These are phyloP conservation scores for Trametes versicolor DNA, from an alignment of 1,284 basidiomycete species.

Conservation along the genomic window DNA sequence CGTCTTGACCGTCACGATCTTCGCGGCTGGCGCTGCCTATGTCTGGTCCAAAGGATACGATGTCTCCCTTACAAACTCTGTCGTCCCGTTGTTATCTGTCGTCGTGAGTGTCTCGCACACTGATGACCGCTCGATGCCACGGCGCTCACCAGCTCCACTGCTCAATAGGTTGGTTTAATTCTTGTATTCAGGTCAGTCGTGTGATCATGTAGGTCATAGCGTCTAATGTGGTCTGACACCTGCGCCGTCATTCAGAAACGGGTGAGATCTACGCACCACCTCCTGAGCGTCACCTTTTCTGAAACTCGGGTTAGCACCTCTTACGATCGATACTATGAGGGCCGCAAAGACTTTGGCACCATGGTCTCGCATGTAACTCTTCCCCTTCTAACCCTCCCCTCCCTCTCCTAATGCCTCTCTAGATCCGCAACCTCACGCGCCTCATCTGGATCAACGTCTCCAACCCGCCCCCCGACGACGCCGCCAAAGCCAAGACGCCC, in stretches of 20 bases:
- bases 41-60: constrained; percentile 61
- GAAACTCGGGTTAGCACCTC: constrained; percentile 61
- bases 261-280: constrained; percentile 33
- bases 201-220: constrained; percentile 8
- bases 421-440: constrained; percentile 70
- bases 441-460: constrained; percentile 85
- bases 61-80: constrained; percentile 72
- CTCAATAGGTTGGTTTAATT: constrained; percentile 71
- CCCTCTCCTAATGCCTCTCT: constrained; percentile 32
- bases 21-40: constrained; percentile 71
- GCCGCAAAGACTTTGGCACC: constrained; percentile 82
- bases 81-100: constrained; percentile 88
- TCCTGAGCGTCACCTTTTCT: not conserved
- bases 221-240: not conserved
- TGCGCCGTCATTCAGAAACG: constrained; percentile 39
- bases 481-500: constrained; percentile 60
- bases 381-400: not conserved
- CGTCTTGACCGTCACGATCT: constrained; percentile 84
- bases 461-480: constrained; percentile 64
- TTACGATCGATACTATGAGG: constrained; percentile 87
- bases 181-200: constrained; percentile 75
- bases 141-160: constrained; percentile 2
- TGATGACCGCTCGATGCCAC: not conserved
- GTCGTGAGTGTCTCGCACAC: constrained; percentile 69
- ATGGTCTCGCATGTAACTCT: constrained; percentile 63